Evolutionary conservation across 805 yeast genomes (phyloP), one percentile per base, ranked within the genome.

Genomic region (Yarrowia divulgata): DNA sequence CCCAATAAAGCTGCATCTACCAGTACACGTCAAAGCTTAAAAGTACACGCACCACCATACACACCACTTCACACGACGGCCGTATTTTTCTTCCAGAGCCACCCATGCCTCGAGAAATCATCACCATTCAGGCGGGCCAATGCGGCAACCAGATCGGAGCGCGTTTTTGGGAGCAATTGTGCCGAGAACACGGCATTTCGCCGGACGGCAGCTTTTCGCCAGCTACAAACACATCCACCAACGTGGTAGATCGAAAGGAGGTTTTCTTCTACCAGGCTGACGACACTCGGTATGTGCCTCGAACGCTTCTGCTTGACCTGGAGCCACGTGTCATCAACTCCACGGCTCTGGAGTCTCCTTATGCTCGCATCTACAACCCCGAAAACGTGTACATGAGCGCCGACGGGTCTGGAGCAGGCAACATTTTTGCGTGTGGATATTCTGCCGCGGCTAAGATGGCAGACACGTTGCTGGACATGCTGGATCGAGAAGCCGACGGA

Each of bases 121-220:
- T 79, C 66, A 77, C 81, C 35, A 73, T 78, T 42, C 79, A 78
- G 37, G 78, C 77, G 1, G 97, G 97, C 34, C 99, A 95, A 80
- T 95, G 99, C 81, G 99, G 99, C 70, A 95, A 95, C 79, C 98
- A 94, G 77, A 88, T 94, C 0, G 98, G 98, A 34, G 86, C 90
- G 69, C 90, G 90, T 77, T 94, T 93, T 78, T 95, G 99, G 99
- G 84, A 87, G 58, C 97, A 91, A 77, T 78, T 94, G 68, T 90
- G 97, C 52, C 79, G 82, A 37, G 98, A 94, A 75, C 99, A 94
- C 75, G 97, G 96, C 0, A 88, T 94, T 29, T 73, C 77, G n/a
- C 78, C 85, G 0, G 92, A 89, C 73, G 94, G 94, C 2, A 70
- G 16, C 13, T 40, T 64, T 18, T 81, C 39, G 72, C 73, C 57